These are phyloP conservation scores for Tetraselmis striata DNA, from an alignment of 139 green algal species.

Conservation along the genomic window DNA sequence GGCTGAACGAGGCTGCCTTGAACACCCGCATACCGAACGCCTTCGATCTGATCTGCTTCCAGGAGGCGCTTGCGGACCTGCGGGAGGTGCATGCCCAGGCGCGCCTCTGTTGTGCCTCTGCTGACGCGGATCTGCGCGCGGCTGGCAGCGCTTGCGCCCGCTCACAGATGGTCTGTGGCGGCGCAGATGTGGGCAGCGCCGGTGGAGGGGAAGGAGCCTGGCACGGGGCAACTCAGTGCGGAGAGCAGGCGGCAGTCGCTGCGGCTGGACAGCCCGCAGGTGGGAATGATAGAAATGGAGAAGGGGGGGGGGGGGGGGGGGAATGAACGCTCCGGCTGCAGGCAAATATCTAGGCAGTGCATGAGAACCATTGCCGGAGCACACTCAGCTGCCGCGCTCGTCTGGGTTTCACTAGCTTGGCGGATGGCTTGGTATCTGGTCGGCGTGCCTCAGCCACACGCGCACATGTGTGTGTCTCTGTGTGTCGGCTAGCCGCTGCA, in stretches of 20 bases:
- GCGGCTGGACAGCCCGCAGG: neutral
- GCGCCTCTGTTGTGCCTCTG: neutral
- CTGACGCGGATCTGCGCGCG: too few species aligned
- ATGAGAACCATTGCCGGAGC: too few species aligned
- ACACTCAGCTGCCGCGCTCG: too few species aligned
- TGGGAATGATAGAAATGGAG: too few species aligned
- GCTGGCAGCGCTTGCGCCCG: too few species aligned
- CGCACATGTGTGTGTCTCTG: neutral
- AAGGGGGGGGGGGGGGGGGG: too few species aligned
- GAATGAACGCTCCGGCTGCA: too few species aligned
- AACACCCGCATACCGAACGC: neutral
- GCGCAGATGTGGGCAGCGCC: neutral
- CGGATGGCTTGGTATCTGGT: too few species aligned
- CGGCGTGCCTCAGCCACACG: too few species aligned
- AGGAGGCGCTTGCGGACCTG: neutral
- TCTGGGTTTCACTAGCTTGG: too few species aligned
- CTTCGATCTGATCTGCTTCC: neutral
- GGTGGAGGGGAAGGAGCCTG: neutral
- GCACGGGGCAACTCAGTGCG: neutral
- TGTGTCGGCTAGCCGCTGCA: neutral
- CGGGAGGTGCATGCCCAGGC: neutral
- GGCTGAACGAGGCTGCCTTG: neutral
- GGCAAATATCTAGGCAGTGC: too few species aligned
- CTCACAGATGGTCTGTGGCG: too few species aligned
- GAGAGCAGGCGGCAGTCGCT: neutral